phyloP scores from a whole-genome alignment of 768 basidiomycete species.

The Lentinus brumalis region DNA sequence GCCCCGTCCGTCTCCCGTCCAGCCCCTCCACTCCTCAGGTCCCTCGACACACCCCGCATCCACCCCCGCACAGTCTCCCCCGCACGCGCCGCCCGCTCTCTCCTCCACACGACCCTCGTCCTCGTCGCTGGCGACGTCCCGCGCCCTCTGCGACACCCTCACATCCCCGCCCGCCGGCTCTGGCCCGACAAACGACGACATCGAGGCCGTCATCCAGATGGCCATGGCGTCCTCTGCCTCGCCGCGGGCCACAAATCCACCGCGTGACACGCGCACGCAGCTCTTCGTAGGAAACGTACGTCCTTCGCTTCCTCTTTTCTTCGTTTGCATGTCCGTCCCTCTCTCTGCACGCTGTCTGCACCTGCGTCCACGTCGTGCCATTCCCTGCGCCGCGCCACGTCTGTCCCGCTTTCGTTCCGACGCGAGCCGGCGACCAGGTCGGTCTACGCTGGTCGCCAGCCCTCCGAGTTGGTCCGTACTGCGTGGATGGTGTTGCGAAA shows the following conservation, averaged over 20 bases:
- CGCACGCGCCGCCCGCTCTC: neutral
- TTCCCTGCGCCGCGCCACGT: neutral
- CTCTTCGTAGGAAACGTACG: conserved; percentile 95
- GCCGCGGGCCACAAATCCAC: conserved; percentile 45
- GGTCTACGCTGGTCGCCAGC: too few species aligned
- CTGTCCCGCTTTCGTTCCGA: too few species aligned
- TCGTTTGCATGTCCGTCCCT: too few species aligned
- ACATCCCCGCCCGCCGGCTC: conserved; percentile 17
- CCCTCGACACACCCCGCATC: neutral
- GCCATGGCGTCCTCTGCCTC: conserved; percentile 75
- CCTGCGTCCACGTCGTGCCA: neutral
- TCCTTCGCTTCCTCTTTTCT: conserved; percentile 23
- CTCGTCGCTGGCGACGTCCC: neutral
- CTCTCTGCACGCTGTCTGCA: conserved; percentile 3
- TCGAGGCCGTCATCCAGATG: conserved; percentile 89
- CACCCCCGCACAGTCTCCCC: conserved; percentile 7
- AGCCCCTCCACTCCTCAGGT: conserved; percentile 7
- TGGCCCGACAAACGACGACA: conserved; percentile 74
- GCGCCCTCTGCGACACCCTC: neutral
- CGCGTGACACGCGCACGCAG: conserved; percentile 89
- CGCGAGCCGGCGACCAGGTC: too few species aligned
- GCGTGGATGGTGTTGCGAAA: too few species aligned
- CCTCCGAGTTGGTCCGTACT: too few species aligned
- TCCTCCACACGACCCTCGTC: neutral
- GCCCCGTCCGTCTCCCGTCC: neutral